A percentile compares a stretch with the other conserved stretches of the same genome.
phyloP scores from a whole-genome alignment of 139 green algal genomes.

The Coelastrella sp. region DNA sequence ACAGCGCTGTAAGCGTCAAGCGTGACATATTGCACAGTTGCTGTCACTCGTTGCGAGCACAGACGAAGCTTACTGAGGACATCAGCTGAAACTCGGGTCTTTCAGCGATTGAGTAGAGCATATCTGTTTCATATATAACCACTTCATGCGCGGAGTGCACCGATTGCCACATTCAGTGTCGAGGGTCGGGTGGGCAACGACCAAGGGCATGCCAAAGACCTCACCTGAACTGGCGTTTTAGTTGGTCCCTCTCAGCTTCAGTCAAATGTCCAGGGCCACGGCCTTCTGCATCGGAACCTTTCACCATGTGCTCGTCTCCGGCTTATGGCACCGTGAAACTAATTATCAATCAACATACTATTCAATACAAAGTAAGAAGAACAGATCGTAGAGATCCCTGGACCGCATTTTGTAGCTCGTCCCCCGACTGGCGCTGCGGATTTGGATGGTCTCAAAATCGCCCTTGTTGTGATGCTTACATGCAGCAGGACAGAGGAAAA shows the following conservation, averaged over 20 bases:
- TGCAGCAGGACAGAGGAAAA: neutral
- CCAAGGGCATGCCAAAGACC: neutral
- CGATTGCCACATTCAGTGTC: neutral
- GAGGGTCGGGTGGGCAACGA: neutral
- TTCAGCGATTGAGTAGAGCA: too few species aligned
- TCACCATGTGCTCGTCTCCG: neutral
- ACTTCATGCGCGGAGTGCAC: too few species aligned
- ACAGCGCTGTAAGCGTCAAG: too few species aligned
- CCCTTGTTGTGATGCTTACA: neutral
- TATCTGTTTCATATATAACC: too few species aligned
- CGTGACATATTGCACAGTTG: neutral
- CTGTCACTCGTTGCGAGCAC: neutral
- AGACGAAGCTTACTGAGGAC: neutral
- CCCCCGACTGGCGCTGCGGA: neutral
- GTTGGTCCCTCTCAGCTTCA: slow-evolving; percentile 29
- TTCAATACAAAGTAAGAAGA: neutral
- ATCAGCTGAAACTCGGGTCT: too few species aligned
- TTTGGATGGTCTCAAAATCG: neutral
- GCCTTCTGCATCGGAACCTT: slow-evolving; percentile 1
- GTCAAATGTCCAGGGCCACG: slow-evolving; percentile 5
- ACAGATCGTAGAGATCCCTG: neutral
- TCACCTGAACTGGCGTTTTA: slow-evolving; percentile 51
- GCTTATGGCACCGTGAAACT: neutral
- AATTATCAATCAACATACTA: neutral
- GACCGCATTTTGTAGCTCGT: neutral